Base-by-base conservation (phyloP, 345 rosid species). In the Bruguiera gymnorhiza region DNA sequence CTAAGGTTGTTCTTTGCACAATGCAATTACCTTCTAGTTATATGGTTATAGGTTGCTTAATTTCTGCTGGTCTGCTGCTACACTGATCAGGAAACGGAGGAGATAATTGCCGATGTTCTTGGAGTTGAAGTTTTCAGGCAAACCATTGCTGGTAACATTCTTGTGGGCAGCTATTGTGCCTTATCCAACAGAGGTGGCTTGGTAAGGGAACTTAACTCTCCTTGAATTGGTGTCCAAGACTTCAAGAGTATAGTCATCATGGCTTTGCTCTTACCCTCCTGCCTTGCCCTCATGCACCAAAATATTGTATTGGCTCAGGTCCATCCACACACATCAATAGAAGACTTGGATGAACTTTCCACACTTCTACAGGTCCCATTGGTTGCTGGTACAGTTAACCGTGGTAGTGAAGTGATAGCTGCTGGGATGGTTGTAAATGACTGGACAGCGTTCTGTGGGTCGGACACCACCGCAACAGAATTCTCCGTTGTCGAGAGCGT, bases 111-210 rank as follows among this genome's bases (percentile, higher is more conserved):
- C 0, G 98, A 96, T 83, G 99, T 90, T 72, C 98, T 96, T 65
- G 96, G 94, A 13, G 98, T 92, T 50, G 99, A 96, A 83, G 98
- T 90, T 53, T 92, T 92, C 70, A 82, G 98, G 79, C 98, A 92
- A 87, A 90, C 97, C 9, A 83, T 92, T 72, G 97, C 97, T 5
- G 98, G 97, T 70, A 92, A 89, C 74, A 89, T 89, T 82, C 96
- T 92, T 23, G 96, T 90, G 10, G 97, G 99, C 62, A 96, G 97
- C 87, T 90, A 83, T 81, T 89, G 98, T 75, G 63, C 87, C 73
- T 80, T 96, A 66, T 90, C 98, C 52, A 96, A 96, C 77, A 76
- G 81, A 81, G 99, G 99, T 51, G 96, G 98, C 75, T 75, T 96
- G 92, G 97, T 96, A 81, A 83, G 79, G 23, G 60, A 56, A 24